These are phyloP conservation scores for Phytophthora parvispora DNA, from an alignment of 352 stramenopile genomes.

Conservation along the genomic window DNA sequence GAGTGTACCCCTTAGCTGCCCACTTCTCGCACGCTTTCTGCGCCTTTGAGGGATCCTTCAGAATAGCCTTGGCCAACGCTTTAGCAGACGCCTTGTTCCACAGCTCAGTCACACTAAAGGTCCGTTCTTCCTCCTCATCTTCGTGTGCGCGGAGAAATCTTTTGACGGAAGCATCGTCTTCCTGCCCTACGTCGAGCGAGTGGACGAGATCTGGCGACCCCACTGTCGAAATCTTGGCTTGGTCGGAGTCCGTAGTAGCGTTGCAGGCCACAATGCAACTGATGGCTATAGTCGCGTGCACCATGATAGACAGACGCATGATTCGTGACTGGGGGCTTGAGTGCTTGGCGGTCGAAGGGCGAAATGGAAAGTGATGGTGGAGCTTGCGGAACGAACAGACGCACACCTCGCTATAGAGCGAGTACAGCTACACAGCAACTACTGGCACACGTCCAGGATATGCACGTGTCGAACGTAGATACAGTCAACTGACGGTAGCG, in stretches of 20 bases:
- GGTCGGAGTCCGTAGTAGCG: background rate
- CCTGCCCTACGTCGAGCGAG: background rate
- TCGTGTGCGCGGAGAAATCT: background rate
- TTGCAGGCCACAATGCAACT: background rate
- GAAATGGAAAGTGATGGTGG: background rate
- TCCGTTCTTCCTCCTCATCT: background rate
- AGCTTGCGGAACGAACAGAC: too few relatives aligned
- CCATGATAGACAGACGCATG: background rate
- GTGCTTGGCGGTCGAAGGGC: background rate
- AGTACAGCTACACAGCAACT: too few relatives aligned
- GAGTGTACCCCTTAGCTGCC: background rate
- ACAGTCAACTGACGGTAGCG: too few relatives aligned
- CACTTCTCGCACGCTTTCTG: background rate
- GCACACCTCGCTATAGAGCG: too few relatives aligned
- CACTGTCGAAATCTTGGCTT: background rate
- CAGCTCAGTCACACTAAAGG: background rate
- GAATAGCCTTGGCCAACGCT: background rate
- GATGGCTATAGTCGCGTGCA: too few relatives aligned
- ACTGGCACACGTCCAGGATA: too few relatives aligned
- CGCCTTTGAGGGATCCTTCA: background rate
- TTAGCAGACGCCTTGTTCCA: background rate
- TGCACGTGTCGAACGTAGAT: too few relatives aligned
- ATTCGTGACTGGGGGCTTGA: background rate
- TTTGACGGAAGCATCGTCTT: background rate
- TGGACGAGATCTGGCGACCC: background rate